Evolutionary conservation across 1,284 basidiomycete genomes (phyloP).

Genomic region (Leccinum solheimii): DNA sequence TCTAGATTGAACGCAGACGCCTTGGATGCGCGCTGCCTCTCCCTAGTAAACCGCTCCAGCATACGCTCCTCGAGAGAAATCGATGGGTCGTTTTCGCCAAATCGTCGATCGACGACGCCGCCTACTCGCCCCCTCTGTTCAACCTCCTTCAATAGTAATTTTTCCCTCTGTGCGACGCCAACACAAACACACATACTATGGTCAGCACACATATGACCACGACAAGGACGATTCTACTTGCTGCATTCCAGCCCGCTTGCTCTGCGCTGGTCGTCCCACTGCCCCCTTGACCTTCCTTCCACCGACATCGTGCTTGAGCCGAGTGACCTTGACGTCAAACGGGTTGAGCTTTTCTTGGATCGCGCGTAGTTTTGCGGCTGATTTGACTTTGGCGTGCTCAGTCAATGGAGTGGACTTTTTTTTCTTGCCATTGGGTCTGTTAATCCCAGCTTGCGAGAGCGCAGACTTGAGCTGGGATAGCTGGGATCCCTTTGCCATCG

Average conservation of each 20-base stretch:
- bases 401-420: slow-evolving; percentile 55
- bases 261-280: slow-evolving; percentile 77
- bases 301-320: slow-evolving; percentile 90
- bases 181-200: background rate
- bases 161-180: slow-evolving; percentile 63
- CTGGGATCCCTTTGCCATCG: slow-evolving; percentile 75
- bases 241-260: slow-evolving; percentile 88
- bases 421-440: slow-evolving; percentile 67
- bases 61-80: slow-evolving; percentile 96
- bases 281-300: slow-evolving; percentile 86
- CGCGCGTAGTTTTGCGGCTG: slow-evolving; percentile 76
- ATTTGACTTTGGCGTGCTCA: slow-evolving; percentile 79
- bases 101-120: slow-evolving; percentile 90
- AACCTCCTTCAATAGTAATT: slow-evolving; percentile 86
- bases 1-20: slow-evolving; percentile 89
- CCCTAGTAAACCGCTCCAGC: slow-evolving; percentile 94
- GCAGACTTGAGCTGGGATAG: slow-evolving; percentile 86
- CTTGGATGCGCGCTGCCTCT: slow-evolving; percentile 79
- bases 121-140: slow-evolving; percentile 79
- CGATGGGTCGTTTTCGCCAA: slow-evolving; percentile 92
- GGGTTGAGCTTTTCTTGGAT: slow-evolving; percentile 89
- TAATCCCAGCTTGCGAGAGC: slow-evolving; percentile 74
- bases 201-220: slow-evolving; percentile 16
- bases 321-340: slow-evolving; percentile 91
- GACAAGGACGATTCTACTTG: slow-evolving; percentile 56